Percentiles rank a stretch among this genome's conserved stretches.
Evolutionary conservation across 257 asterid genomes (phyloP).

Genomic region (Rhazya stricta): DNA sequence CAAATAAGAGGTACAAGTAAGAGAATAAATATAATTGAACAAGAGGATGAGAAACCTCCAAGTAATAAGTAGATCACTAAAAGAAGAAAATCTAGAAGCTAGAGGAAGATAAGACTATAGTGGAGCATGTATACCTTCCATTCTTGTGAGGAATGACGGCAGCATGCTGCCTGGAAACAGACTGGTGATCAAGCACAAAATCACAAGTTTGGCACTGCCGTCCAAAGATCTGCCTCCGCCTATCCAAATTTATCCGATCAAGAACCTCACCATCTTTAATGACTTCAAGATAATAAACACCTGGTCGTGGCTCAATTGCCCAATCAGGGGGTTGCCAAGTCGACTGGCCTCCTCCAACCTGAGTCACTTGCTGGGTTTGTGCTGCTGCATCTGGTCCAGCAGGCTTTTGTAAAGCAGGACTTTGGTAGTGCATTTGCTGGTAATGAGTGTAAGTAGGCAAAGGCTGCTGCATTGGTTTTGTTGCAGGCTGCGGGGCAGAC

Average conservation of each 20-base stretch:
- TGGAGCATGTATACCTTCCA: slow-evolving; percentile 52
- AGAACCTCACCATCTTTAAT: slow-evolving; percentile 93
- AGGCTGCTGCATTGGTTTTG: slow-evolving; percentile 25
- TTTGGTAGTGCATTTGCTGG: slow-evolving; percentile 36
- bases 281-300: slow-evolving; percentile 82
- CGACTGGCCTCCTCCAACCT: slow-evolving; percentile 86
- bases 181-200: slow-evolving; percentile 96
- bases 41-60: background rate
- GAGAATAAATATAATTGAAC: background rate
- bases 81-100: background rate
- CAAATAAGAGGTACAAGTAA: background rate
- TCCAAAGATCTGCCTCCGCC: slow-evolving; percentile 78
- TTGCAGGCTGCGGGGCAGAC: slow-evolving; percentile 21
- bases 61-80: background rate
- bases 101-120: slow-evolving; percentile 1
- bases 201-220: slow-evolving; percentile 92
- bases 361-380: slow-evolving; percentile 60
- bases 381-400: slow-evolving; percentile 28
- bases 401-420: slow-evolving; percentile 32
- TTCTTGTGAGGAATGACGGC: slow-evolving; percentile 87
- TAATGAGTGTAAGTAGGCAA: slow-evolving; percentile 32
- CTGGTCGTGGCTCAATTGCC: slow-evolving; percentile 95
- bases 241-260: slow-evolving; percentile 70
- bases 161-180: slow-evolving; percentile 97
- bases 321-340: slow-evolving; percentile 98